Evolutionary conservation across 2,329 filamentous ascomycete genomes (phyloP).

Genomic region (Colletotrichum caudatum): DNA sequence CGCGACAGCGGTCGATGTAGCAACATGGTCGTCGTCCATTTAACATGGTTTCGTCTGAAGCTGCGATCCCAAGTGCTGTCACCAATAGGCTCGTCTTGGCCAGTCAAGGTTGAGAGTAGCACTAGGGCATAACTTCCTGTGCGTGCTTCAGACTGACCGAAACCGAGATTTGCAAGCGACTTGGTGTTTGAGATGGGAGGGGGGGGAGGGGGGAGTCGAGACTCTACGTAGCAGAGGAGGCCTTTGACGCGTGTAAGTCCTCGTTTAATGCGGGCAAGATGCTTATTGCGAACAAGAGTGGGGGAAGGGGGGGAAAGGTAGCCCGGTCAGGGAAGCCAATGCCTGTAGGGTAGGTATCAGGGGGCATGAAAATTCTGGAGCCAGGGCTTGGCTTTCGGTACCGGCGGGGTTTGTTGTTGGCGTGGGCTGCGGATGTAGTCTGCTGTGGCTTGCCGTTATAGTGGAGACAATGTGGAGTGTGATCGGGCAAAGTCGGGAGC

Average conservation of each 20-base stretch:
- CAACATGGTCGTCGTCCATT: conserved; percentile 24
- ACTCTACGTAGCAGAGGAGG: neutral
- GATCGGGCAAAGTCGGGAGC: conserved; percentile 40
- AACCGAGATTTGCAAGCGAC: conserved; percentile 32
- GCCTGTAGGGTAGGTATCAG: conserved; percentile 12
- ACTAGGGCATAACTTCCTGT: conserved; percentile 27
- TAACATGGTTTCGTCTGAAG: conserved; percentile 37
- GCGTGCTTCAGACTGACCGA: conserved; percentile 34
- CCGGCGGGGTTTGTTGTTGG: conserved; percentile 29
- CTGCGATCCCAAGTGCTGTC: conserved; percentile 24
- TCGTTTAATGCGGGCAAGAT: conserved; percentile 37
- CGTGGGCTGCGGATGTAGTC: conserved; percentile 26
- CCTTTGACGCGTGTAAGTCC: conserved; percentile 34
- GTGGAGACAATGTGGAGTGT: conserved; percentile 34
- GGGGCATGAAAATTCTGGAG: conserved; percentile 32
- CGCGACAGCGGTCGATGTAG: conserved; percentile 4
- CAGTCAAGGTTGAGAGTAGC: conserved; percentile 8
- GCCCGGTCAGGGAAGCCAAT: conserved; percentile 12
- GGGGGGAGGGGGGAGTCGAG: conserved; percentile 16
- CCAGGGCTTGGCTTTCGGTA: conserved; percentile 39
- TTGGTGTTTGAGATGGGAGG: conserved; percentile 40
- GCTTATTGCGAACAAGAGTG: conserved; percentile 18
- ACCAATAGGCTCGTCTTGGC: conserved; percentile 6
- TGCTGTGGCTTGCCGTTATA: conserved; percentile 38
- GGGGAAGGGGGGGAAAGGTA: conserved; percentile 26